A percentile compares a stretch with the other conserved stretches of the same genome.
phyloP scores from a whole-genome alignment of 2,329 filamentous ascomycete species.

The Xylariaceae sp. region DNA sequence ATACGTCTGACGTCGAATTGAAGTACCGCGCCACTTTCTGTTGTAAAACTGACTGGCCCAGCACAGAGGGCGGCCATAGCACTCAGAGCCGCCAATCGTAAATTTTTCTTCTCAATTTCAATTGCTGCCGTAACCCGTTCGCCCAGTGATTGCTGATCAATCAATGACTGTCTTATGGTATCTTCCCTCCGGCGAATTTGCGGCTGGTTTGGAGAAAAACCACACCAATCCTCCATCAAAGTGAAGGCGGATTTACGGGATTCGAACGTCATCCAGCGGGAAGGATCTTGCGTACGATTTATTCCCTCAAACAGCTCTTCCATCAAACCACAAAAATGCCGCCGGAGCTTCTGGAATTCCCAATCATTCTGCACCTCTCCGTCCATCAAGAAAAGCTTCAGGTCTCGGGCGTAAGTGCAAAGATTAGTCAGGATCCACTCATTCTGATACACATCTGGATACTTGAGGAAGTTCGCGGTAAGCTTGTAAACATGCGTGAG shows the following conservation, averaged over 20 bases:
- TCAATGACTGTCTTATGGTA: constrained; percentile 76
- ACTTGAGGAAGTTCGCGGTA: constrained; percentile 80
- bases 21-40: constrained; percentile 78
- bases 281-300: constrained; percentile 75
- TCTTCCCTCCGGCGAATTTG: constrained; percentile 80
- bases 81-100: constrained; percentile 83
- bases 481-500: constrained; percentile 95
- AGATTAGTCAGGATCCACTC: constrained; percentile 89
- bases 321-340: constrained; percentile 89
- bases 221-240: constrained; percentile 99
- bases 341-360: constrained; percentile 85
- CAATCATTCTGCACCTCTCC: constrained; percentile 91
- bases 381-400: constrained; percentile 92
- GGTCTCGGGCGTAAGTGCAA: constrained; percentile 81
- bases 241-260: constrained; percentile 91
- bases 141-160: constrained; percentile 70
- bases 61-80: constrained; percentile 93
- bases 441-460: constrained; percentile 72
- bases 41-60: constrained; percentile 77
- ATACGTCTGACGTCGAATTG: constrained; percentile 91
- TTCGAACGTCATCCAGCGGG: constrained; percentile 96
- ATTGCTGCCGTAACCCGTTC: constrained; percentile 82
- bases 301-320: constrained; percentile 91
- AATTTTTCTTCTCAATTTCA: constrained; percentile 93
- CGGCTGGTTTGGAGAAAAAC: constrained; percentile 84